Evolutionary conservation across 1,284 basidiomycete genomes (phyloP).

Genomic region (Rhodotorula sp.): DNA sequence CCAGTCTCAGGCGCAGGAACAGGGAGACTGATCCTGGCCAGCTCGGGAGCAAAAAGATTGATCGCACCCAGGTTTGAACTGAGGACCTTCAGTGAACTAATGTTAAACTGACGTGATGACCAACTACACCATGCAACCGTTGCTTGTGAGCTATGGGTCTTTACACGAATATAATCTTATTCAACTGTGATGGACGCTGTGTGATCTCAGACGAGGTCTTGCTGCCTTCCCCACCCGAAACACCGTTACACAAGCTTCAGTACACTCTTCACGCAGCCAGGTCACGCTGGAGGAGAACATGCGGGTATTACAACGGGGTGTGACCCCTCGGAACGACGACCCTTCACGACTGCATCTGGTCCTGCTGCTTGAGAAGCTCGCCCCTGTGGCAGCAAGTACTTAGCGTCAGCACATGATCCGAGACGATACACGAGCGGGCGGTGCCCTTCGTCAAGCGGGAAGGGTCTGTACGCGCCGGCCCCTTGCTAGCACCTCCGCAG

Average conservation of each 20-base stretch:
- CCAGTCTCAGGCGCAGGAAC: no score
- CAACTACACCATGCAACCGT: not conserved
- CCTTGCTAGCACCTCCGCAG: not conserved
- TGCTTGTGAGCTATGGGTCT: no score
- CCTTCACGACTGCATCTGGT: conserved; percentile 38
- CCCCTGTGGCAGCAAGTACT: conserved; percentile 16
- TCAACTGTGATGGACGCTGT: no score
- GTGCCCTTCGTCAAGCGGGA: no score
- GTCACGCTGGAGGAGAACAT: not conserved
- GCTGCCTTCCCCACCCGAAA: no score
- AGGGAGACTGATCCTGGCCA: no score
- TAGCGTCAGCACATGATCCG: not conserved
- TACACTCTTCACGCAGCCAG: not conserved
- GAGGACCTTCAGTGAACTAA: not conserved
- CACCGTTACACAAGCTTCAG: no score
- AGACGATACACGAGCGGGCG: not conserved
- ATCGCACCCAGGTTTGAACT: not conserved
- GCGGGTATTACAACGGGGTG: not conserved
- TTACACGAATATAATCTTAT: no score
- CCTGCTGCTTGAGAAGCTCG: conserved; percentile 37
- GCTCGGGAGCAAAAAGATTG: not conserved
- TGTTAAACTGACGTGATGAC: no score
- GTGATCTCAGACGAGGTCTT: no score
- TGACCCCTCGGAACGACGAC: not conserved
- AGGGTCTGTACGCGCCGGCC: not conserved